phyloP scores from a whole-genome alignment of 768 basidiomycete species.

The Dioszegia aurantiaca region DNA sequence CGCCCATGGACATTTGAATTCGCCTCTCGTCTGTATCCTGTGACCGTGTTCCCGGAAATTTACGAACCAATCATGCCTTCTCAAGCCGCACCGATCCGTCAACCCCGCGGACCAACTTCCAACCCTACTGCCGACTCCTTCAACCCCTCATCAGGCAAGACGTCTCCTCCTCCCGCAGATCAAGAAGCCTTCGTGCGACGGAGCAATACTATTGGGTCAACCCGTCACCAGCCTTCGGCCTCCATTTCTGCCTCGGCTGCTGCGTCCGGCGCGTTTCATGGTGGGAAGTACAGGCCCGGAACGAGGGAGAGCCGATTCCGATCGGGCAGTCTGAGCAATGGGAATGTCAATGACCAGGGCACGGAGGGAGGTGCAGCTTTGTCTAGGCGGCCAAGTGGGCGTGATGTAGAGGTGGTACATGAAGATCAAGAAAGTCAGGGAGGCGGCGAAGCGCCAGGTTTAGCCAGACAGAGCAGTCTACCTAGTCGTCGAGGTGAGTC shows the following conservation, averaged over 20 bases:
- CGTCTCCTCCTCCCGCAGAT: conserved; percentile 34
- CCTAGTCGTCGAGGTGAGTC: conserved; percentile 39
- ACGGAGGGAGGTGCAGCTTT: not conserved
- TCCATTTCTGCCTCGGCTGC: conserved; percentile 39
- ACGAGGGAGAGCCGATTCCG: conserved; percentile 28
- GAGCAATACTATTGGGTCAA: conserved; percentile 32
- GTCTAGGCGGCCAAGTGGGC: conserved; percentile 23
- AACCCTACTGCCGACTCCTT: conserved; percentile 20
- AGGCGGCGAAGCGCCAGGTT: conserved; percentile 24
- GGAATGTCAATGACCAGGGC: not conserved
- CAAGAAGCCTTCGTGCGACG: conserved; percentile 30
- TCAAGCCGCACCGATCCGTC: conserved; percentile 30
- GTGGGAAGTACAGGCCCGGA: conserved; percentile 8
- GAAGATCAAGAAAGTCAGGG: conserved; percentile 30
- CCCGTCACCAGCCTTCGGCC: conserved; percentile 32
- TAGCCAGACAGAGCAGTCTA: conserved; percentile 43
- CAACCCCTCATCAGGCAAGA: conserved; percentile 7
- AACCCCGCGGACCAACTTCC: conserved; percentile 41
- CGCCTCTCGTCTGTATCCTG: no score
- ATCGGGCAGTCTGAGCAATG: conserved; percentile 34
- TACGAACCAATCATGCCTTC: not conserved
- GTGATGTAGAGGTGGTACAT: conserved; percentile 32
- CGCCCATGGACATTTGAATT: no score
- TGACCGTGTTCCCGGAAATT: not conserved
- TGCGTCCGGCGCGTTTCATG: conserved; percentile 37